Evolutionary conservation across 306 rosid genomes (phyloP).

Genomic region (Echinosophora koreensis): DNA sequence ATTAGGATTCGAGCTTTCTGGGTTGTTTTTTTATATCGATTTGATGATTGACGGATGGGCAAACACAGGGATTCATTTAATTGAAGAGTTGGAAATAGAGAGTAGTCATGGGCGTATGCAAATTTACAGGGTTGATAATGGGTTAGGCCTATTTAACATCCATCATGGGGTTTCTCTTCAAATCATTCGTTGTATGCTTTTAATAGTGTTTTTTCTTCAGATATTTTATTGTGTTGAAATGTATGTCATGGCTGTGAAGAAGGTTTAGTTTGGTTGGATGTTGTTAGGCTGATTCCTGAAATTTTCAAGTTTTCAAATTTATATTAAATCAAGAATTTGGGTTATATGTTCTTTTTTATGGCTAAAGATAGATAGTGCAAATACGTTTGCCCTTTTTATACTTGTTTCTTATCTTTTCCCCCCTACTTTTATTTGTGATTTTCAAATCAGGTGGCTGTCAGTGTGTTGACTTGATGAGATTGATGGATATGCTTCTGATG

Average conservation of each 20-base stretch:
- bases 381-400: conserved; percentile 28
- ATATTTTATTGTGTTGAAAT: not conserved
- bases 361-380: conserved; percentile 22
- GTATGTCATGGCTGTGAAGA: conserved; percentile 24
- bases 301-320: conserved; percentile 26
- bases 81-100: conserved; percentile 20
- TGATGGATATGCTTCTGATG: conserved; percentile 40
- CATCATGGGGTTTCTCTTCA: not conserved
- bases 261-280: conserved; percentile 21
- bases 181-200: conserved; percentile 15
- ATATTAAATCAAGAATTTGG: not conserved
- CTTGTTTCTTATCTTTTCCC: conserved; percentile 34
- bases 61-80: conserved; percentile 31
- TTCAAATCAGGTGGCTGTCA: conserved; percentile 48
- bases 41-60: conserved; percentile 1
- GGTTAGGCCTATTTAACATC: conserved; percentile 24
- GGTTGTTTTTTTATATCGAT: conserved; percentile 25
- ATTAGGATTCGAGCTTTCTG: conserved; percentile 11
- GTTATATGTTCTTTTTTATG: conserved; percentile 19
- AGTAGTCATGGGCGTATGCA: not conserved
- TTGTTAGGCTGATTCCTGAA: conserved; percentile 13
- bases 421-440: conserved; percentile 42
- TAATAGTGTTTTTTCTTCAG: not conserved
- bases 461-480: conserved; percentile 43
- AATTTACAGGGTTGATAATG: not conserved